Evolutionary conservation across 2,329 filamentous ascomycete genomes (phyloP), one percentile per base, ranked within the genome.

Genomic region (Fusarium praegraminearum): DNA sequence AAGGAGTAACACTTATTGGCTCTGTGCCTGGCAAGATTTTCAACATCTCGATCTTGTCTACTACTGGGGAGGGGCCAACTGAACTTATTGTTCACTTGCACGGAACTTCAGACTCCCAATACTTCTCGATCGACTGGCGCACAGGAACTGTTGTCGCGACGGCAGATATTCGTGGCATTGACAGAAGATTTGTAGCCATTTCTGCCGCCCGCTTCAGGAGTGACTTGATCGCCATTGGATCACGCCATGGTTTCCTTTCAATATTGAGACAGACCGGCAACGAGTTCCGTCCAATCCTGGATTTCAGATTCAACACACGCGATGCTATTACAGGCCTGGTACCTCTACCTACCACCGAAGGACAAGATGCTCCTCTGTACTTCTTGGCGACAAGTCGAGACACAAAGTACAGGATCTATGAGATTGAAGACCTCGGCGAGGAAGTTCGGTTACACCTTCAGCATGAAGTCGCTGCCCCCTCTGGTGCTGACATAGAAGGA

Each of bases 381-480:
- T 84, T 97, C 43, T 79, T 95, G 16, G 90, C 91, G 0, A 93
- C 91, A 5, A 91, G 91, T 40, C 88, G 94, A 56, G 92, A 97
- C 77, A 93, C 93, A 3, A 88, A 84, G 51, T 94, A 91, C 72
- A 87, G 91, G 40, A 88, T 95, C 50, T 93, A 85, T 74, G 78
- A 83, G 32, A 74, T 85, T 54, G 56, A 76, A 36, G 36, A 70
- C 7, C 54, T 67, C 4, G 62, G 71, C 1, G 65, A 71, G 2
- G 60, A 62, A 22, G 45, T 72, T 15, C 41, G 56, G 8, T 67
- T 89, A 3, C 69, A 78, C 13, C 83, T 91, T 1, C 80, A 92
- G 7, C 93, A 97, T 78, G 87, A 90, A 70, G 87, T 90, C 1
- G 82, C 84, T 5, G 87, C 92, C 2, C 89, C 92, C 0, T 89